Evolutionary conservation across 192 early-diverging fungal genomes (phyloP), one percentile per base, ranked within the genome.

Genomic region (Coemansia sp.): DNA sequence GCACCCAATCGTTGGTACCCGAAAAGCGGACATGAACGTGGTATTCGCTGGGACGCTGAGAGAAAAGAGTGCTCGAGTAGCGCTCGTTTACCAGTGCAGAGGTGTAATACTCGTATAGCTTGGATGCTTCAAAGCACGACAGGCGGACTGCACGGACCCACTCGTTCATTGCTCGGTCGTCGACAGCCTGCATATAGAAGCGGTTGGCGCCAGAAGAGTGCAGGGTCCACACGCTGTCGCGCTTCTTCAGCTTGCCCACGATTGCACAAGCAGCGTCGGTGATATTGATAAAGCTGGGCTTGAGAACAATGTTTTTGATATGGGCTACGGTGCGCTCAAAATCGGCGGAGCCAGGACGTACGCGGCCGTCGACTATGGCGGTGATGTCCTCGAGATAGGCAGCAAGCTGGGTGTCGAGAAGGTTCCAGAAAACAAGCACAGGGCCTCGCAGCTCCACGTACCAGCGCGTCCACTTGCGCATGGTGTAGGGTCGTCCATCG

Each of bases 81-180:
- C 76, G 82, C 67, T 78, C 76, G 56, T 68, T 67, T 48, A 78
- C 40, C 20, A 83, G 45, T 1, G 84, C 85, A 8, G 83, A 72
- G 8, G 92, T 89, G 51, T 90, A 93, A 56, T 87, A 85, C 72
- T 93, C 92, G 59, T 92, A 88, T 14, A 93, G 75, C 71, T 87
- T 86, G 14, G 87, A 80, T 17, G 85, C 85, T 73, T 93, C 92
- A 56, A 87, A 93, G 68, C 89, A 89, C 20, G 88, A 84, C 16
- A 93, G 83, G 16, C 90, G 85, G 59, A 92, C 85, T 1, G 89
- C 88, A 33, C 83, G 80, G 22, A 91, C 82, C 90, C 92, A 93
- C 50, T 82, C 78, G 67, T 87, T 83, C 77, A 87, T 85, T 11
- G 70, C 83, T 18, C 75, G 69, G 29, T 82, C 76, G 45, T 87